These are phyloP conservation scores for Kuraishia molischiana DNA, from an alignment of 805 yeast species.

Conservation along the genomic window DNA sequence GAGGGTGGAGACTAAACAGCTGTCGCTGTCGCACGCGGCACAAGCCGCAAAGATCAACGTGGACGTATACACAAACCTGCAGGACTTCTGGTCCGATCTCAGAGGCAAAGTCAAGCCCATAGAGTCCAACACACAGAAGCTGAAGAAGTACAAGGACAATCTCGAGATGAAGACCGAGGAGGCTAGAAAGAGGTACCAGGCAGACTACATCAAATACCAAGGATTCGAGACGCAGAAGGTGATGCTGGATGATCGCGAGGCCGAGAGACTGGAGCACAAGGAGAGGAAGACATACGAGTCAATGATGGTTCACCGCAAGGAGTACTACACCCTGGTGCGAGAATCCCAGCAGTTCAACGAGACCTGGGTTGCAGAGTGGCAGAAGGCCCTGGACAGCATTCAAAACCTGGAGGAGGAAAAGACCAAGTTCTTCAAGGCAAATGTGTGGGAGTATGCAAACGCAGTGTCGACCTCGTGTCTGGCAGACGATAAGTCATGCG, in stretches of 20 bases:
- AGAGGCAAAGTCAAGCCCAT: constrained; percentile 45
- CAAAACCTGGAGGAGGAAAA: constrained; percentile 68
- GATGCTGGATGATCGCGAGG: constrained; percentile 66
- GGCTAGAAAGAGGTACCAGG: constrained; percentile 39
- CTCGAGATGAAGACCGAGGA: constrained; percentile 25
- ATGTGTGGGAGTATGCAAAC: constrained; percentile 73
- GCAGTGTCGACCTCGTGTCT: constrained; percentile 69
- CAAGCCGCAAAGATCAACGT: constrained; percentile 39
- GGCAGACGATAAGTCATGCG: constrained; percentile 69
- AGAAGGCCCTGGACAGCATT: constrained; percentile 44
- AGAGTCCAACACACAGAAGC: constrained; percentile 45
- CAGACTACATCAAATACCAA: constrained; percentile 49
- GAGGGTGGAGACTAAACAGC: constrained; percentile 45
- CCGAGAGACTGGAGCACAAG: constrained; percentile 48
- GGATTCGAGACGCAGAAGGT: constrained; percentile 52
- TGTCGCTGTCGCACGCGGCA: constrained; percentile 46
- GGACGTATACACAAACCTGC: constrained; percentile 42
- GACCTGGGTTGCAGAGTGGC: constrained; percentile 68
- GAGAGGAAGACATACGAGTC: constrained; percentile 37
- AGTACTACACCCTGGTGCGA: constrained; percentile 46
- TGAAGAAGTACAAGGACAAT: constrained; percentile 35
- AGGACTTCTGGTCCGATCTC: constrained; percentile 39
- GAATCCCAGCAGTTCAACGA: constrained; percentile 48
- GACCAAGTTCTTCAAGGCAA: constrained; percentile 57
- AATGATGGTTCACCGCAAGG: constrained; percentile 32